Evolutionary conservation across 371 early-diverging fungal genomes (phyloP), one percentile per base, ranked within the genome.

Genomic region (Apophysomyces elegans): DNA sequence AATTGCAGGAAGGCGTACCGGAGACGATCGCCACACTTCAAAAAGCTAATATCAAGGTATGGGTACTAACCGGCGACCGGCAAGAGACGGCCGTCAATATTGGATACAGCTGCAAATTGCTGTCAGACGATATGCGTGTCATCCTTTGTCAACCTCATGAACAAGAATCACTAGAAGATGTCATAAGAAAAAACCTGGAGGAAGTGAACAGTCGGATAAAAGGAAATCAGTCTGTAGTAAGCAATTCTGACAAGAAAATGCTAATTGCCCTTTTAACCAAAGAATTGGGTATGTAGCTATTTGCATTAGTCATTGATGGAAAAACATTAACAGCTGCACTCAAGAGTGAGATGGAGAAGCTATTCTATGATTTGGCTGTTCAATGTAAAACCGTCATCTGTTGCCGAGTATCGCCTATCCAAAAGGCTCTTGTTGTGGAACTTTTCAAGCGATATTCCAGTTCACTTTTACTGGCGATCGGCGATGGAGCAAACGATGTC

Each of bases 401-500:
- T 79, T 97, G 96, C 69, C 93, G 99, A 61, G 95, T 96, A 0
- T 93, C 96, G 1, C 99, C 99, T 6, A 76, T 93, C 39, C 96
- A 98, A 75, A 99, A 99, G 81, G 95, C 95, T 0, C 71, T 91
- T 47, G 94, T 99, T 32, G 95, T 96, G 8, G 86, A 91, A 67
- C 69, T 87, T 21, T 89, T 94, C 9, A 87, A 89, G 64, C 86
- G 89, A 59, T 84, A 87, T 67, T 78, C 81, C 35, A 79, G 79
- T 41, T 86, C 87, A 43, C 88, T 95, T 62, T 89, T 96, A 59
- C 77, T 96, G 60, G 97, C 98, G 7, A 95, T 99, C 1, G 99
- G 99, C 37, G 99, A 99, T 78, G 99, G 99, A 45, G 99, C 99
- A 36, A 99, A 99, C 74, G 99, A 99, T 79, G 77, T 99, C 63